Evolutionary conservation across 345 rosid genomes (phyloP), one percentile per base, ranked within the genome.

Genomic region (Euphorbia tirucalli): DNA sequence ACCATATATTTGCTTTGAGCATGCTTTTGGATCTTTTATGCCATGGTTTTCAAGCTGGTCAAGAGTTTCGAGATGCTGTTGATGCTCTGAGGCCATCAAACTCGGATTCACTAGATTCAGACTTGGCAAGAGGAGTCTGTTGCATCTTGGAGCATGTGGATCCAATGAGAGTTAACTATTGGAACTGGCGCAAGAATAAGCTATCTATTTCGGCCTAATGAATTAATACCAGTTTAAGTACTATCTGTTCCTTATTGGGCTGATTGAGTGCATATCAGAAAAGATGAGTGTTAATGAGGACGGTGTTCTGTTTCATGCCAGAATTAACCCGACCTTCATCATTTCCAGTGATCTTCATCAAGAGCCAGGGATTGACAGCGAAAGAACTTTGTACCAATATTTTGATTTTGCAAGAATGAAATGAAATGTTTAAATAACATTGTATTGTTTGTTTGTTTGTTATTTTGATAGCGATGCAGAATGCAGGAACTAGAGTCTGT

Each of bases 21-120:
- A 88, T 74, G 39, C 85, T 92, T 37, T 78, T 95, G 78, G 97
- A 95, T 83, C 94, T 92, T 82, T 86, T 92, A 25, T 80, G 88
- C 66, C 79, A 84, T 9, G 96, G 97, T 25, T 78, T 85, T 71
- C 71, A 52, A 71, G 91, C 98, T 68, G 82, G 80, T 69, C 84
- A 82, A 57, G 92, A 90, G 80, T 75, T 89, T 50, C 73, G 60
- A 60, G 89, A 87, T 71, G 86, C 88, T 5, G 76, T 92, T 30
- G 66, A 66, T 68, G 91, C 85, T 74, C 50, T 90, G 72, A 75
- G 79, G 61, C 75, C 54, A 69, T 72, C 89, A 58, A 84, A 77
- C 48, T 9, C 83, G 0, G 75, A 74, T 18, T 68, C 79, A 22
- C 54, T 71, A n/a, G 88, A 82, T 64, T 43, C 78, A 0, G 81